Conservation (phyloP, 768 basidiomycete species). For the Rhodosporidiobolus odoratus region DNA sequence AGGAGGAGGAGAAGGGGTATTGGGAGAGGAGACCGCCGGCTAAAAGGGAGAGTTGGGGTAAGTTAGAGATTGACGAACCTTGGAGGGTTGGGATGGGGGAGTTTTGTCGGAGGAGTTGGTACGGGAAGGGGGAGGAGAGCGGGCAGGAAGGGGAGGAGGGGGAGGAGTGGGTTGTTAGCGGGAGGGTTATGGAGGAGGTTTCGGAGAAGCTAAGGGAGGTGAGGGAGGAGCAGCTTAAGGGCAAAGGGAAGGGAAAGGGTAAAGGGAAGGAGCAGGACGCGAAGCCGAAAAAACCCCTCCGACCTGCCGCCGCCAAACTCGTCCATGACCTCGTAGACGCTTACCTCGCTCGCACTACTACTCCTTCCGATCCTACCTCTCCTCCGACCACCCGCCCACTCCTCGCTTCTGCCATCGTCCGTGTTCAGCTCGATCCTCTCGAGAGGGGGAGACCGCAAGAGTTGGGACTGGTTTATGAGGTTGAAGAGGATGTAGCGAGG, state of each 20-base stretch:
- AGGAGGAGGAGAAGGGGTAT: constrained; percentile 53
- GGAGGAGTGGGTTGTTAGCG: background rate
- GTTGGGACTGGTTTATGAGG: constrained; percentile 64
- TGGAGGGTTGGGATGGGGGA: constrained; percentile 20
- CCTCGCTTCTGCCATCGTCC: constrained; percentile 57
- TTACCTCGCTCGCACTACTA: background rate
- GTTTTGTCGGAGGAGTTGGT: constrained; percentile 46
- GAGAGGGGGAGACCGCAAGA: constrained; percentile 69
- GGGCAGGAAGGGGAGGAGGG: background rate
- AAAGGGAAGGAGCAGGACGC: background rate
- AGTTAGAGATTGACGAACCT: constrained; percentile 53
- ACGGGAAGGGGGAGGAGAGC: constrained; percentile 16
- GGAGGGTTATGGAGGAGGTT: background rate
- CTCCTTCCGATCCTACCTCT: background rate
- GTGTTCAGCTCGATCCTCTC: constrained; percentile 60
- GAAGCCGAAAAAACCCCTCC: no score
- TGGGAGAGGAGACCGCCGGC: constrained; percentile 84
- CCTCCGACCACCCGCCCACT: constrained; percentile 47
- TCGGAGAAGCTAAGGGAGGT: background rate
- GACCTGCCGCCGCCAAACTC: background rate
- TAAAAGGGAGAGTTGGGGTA: constrained; percentile 69
- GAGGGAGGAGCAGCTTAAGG: background rate
- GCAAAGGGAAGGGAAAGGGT: background rate
- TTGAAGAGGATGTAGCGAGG: constrained; percentile 56
- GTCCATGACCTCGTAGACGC: background rate